Conservation (phyloP, 352 stramenopile species). For the Pythium utonaiense region DNA sequence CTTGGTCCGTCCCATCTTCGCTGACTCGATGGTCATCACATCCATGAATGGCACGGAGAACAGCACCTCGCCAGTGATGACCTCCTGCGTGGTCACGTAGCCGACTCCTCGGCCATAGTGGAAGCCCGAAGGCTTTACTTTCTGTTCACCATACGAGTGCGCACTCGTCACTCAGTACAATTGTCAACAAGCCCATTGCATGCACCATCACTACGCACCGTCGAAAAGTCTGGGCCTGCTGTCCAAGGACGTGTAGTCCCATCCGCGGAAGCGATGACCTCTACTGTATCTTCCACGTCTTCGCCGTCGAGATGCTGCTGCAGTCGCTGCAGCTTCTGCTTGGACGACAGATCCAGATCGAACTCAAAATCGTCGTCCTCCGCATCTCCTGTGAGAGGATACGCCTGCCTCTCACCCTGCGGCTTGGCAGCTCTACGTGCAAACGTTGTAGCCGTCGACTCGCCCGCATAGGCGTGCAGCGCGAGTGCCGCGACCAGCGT, state of each 20-base stretch:
- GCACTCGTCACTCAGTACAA: not conserved
- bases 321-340: slow-evolving; percentile 12
- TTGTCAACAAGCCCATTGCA: too few relatives aligned
- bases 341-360: slow-evolving; percentile 26
- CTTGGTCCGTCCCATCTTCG: slow-evolving; percentile 16
- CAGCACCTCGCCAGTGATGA: slow-evolving; percentile 18
- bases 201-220: slow-evolving; percentile 9
- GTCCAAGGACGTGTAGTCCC: not conserved
- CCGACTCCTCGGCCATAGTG: slow-evolving; percentile 26
- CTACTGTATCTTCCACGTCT: not conserved
- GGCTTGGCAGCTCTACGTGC: not conserved
- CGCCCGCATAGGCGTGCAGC: not conserved
- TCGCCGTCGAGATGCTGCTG: slow-evolving; percentile 3
- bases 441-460: not conserved
- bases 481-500: not conserved
- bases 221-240: slow-evolving; percentile 2
- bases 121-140: slow-evolving; percentile 15
- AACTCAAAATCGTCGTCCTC: slow-evolving; percentile 20
- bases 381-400: slow-evolving; percentile 6
- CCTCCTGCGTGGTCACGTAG: slow-evolving; percentile 13
- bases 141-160: slow-evolving; percentile 10
- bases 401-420: not conserved
- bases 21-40: slow-evolving; percentile 25
- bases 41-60: slow-evolving; percentile 24
- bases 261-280: not conserved